phyloP scores from a whole-genome alignment of 441 rosid species.

The Gossypium davidsonii region DNA sequence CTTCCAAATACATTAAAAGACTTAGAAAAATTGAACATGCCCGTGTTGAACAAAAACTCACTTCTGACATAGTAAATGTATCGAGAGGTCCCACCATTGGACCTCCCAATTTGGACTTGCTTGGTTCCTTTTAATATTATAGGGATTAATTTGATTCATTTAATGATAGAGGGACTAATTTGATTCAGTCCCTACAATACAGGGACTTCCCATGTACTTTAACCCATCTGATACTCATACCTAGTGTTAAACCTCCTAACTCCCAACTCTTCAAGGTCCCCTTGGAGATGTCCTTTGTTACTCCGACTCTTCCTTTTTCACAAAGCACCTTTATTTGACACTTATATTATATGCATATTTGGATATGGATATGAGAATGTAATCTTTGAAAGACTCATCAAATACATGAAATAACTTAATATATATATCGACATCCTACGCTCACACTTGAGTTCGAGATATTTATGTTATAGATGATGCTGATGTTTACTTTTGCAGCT shows the following conservation, averaged over 20 bases:
- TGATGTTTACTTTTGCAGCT: conserved; percentile 34
- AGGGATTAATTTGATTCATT: too few species aligned
- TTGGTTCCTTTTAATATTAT: too few species aligned
- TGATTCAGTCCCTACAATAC: too few species aligned
- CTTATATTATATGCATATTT: neutral
- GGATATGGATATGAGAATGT: neutral
- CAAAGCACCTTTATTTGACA: neutral
- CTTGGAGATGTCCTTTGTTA: neutral
- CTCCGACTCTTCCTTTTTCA: neutral
- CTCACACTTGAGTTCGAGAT: too few species aligned
- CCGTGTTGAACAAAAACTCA: neutral
- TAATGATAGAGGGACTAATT: too few species aligned
- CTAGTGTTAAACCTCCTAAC: neutral
- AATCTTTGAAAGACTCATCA: neutral
- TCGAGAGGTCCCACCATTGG: too few species aligned
- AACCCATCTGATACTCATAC: neutral
- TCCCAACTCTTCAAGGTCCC: neutral
- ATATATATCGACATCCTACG: too few species aligned
- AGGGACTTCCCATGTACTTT: too few species aligned
- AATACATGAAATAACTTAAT: neutral
- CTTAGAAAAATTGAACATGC: neutral
- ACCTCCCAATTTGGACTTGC: too few species aligned
- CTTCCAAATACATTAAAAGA: neutral
- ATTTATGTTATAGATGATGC: neutral
- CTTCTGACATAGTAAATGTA: neutral